Base-by-base conservation (phyloP, 164 flowering plant genomes). In the Houttuynia cordata region DNA sequence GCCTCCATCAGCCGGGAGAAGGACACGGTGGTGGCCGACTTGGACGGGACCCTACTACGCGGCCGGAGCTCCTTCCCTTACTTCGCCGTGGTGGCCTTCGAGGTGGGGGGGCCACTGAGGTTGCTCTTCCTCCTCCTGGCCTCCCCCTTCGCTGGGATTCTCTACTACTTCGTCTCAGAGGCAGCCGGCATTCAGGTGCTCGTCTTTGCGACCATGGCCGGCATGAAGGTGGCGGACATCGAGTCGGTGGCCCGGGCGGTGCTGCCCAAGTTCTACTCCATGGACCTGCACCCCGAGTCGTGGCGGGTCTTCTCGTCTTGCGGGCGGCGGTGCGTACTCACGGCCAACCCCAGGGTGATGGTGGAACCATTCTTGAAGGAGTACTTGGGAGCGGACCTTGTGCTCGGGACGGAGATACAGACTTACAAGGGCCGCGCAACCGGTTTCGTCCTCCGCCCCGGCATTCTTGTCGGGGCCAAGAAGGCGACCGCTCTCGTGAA, bases 221-320 rank as follows among this genome's bases (percentile, higher is more conserved):
- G 83, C 22, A 62, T 75, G 68, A 71, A 55, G 58, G 68, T 69
- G 7, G 39, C 63, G 0, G 79, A 77, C 17, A 71, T 80, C 7
- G 79, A 77, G 30, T 71, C 77, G 5, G 83, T 75, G 45, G 77
- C 76, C 5, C 72, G 79, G 1, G 80, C 81, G 0, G 81, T 77
- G 4, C 67, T 80, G 21, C 83, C 83, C 0, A 80, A 75, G 60
- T 80, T 77, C 23, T 80, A 79, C 64, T 62, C 74, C 30, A 54
- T 41, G 37, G 81, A 80, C 39, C 58, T 80, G 19, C 78, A 77
- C 49, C 71, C 73, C 3, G 79, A 75, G 63, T 55, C 81, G 3
- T 80, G 79, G 79, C 52, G 74, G 7, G 79, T 77, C 21, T 79
- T 77, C 64, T 68, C 69, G 3, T 65, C 76, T 7, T 79, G 73